Conservation (phyloP, 768 basidiomycete genomes). For the Agrocybe pediades region DNA sequence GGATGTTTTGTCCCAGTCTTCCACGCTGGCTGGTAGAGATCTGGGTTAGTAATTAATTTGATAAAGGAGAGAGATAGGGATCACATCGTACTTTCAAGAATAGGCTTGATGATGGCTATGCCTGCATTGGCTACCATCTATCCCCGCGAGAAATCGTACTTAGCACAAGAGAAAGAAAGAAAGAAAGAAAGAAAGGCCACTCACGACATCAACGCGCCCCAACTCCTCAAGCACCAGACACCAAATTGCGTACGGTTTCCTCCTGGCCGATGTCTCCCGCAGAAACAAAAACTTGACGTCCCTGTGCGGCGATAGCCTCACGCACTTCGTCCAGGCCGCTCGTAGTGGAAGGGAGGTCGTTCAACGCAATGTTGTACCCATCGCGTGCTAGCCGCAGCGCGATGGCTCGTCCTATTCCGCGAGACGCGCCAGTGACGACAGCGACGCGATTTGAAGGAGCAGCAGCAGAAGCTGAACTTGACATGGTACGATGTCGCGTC, state of each 20-base stretch:
- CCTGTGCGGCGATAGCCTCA: constrained; percentile 27
- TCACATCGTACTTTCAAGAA: constrained; percentile 25
- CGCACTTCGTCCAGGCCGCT: constrained; percentile 28
- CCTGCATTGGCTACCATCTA: constrained; percentile 52
- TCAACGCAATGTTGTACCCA: constrained; percentile 47
- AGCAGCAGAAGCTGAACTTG: too few relatives aligned
- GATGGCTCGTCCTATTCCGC: constrained; percentile 51
- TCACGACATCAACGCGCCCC: constrained; percentile 49
- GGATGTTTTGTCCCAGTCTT: constrained; percentile 30
- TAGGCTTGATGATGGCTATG: constrained; percentile 17
- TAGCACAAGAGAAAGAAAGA: background rate
- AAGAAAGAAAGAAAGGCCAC: constrained; percentile 11
- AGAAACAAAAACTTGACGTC: constrained; percentile 19
- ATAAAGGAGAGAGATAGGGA: background rate
- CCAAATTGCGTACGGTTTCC: constrained; percentile 39
- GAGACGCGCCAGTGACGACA: constrained; percentile 37
- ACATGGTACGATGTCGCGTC: background rate
- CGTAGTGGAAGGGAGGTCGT: constrained; percentile 35
- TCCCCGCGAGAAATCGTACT: background rate
- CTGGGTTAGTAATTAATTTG: background rate
- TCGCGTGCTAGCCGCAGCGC: constrained; percentile 47
- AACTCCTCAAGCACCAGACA: constrained; percentile 33
- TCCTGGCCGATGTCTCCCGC: constrained; percentile 44
- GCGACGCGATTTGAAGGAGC: too few relatives aligned
- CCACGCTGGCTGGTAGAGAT: constrained; percentile 27